A percentile compares a stretch with the other conserved stretches of the same genome.
Evolutionary conservation across 225 moss, liverwort and hornwort genomes (phyloP).

Genomic region (Lunularia cruciata): DNA sequence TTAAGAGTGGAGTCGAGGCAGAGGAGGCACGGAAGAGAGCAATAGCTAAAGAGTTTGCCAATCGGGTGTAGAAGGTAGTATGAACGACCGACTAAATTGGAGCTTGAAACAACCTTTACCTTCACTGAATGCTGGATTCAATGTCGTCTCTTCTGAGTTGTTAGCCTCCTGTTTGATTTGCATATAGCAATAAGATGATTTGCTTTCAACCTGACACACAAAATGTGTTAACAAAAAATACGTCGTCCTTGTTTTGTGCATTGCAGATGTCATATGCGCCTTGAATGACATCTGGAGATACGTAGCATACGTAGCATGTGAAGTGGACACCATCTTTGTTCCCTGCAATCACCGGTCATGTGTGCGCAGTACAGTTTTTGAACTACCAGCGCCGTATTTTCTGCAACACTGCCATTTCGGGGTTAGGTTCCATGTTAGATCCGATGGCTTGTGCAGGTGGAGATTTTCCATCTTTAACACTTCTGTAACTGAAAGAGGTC

Average conservation of each 20-base stretch:
- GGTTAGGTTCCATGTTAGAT: constrained; percentile 59
- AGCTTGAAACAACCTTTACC: too few species aligned
- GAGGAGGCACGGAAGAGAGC: constrained; percentile 56
- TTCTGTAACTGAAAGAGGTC: constrained; percentile 36
- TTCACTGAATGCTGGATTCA: too few species aligned
- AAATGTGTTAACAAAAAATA: too few species aligned
- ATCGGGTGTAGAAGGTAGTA: constrained; percentile 46
- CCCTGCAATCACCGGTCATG: constrained; percentile 98
- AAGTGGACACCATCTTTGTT: constrained; percentile 85
- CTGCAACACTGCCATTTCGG: constrained; percentile 71
- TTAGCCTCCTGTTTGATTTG: too few species aligned
- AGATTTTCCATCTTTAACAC: constrained; percentile 45
- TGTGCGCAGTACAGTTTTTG: constrained; percentile 82
- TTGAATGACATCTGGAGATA: constrained; percentile 63
- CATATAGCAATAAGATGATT: too few species aligned
- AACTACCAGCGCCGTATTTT: constrained; percentile 98
- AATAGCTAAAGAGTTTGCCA: constrained; percentile 45
- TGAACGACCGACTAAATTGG: too few species aligned
- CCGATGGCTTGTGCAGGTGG: constrained; percentile 51
- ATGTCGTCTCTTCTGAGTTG: too few species aligned
- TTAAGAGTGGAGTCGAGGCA: constrained; percentile 62
- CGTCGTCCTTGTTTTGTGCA: constrained; percentile 14
- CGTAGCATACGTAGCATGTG: constrained; percentile 85
- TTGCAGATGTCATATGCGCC: constrained; percentile 46
- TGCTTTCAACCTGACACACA: too few species aligned